Percentiles rank a stretch among this genome's conserved stretches.
Evolutionary conservation across 768 basidiomycete species (phyloP).

Genomic region (Rhizopogon rudus): DNA sequence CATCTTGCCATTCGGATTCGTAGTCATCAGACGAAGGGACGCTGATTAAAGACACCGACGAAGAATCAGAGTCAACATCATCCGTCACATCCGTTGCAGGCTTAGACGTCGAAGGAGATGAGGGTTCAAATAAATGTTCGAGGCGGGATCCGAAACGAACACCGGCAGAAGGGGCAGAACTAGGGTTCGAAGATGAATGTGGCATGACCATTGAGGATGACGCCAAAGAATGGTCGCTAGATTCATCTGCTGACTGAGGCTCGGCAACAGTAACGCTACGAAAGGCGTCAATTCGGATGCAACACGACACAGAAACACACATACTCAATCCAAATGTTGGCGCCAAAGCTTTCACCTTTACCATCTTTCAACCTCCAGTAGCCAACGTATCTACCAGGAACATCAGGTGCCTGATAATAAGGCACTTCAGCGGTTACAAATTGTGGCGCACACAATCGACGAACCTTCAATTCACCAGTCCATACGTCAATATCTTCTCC

Average conservation of each 20-base stretch:
- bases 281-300: constrained; percentile 2
- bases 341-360: constrained; percentile 56
- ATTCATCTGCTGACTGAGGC: constrained; percentile 23
- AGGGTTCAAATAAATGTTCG: constrained; percentile 2
- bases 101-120: constrained; percentile 15
- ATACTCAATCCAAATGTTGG: constrained; percentile 75
- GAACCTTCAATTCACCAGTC: constrained; percentile 71
- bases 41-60: constrained; percentile 57
- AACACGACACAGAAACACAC: constrained; percentile 20
- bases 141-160: constrained; percentile 2
- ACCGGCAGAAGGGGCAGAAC: constrained; percentile 8
- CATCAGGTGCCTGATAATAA: constrained; percentile 58
- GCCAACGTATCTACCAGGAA: constrained; percentile 65
- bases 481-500: constrained; percentile 61
- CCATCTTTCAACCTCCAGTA: constrained; percentile 72
- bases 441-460: constrained; percentile 7
- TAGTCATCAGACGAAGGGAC: constrained; percentile 53
- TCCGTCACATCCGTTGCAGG: constrained; percentile 36
- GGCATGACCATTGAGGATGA: constrained; percentile 71
- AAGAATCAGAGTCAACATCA: constrained; percentile 32
- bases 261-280: constrained; percentile 66
- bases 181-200: constrained; percentile 23
- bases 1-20: constrained; percentile 56
- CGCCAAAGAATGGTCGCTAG: constrained; percentile 48
- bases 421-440: not conserved